phyloP scores from a whole-genome alignment of 805 yeast species.

The Nadsonia fulvescens region DNA sequence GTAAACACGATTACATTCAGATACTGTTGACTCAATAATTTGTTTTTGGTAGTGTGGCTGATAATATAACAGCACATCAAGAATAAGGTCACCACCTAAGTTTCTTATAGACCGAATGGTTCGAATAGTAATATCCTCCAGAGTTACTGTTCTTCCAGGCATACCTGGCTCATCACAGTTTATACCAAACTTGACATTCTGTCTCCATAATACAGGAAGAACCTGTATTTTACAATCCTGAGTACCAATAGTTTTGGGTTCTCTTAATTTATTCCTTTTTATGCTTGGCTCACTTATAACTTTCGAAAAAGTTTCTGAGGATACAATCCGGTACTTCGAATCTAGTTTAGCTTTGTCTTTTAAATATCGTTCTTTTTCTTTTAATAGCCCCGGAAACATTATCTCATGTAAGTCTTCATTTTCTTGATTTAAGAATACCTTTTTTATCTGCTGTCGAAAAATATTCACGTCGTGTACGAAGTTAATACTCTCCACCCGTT shows the following conservation, averaged over 20 bases:
- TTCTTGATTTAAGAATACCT: slow-evolving; percentile 4
- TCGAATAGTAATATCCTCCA: slow-evolving; percentile 53
- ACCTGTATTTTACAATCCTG: slow-evolving; percentile 47
- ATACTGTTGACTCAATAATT: slow-evolving; percentile 43
- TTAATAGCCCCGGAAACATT: too few species aligned
- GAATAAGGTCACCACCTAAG: slow-evolving; percentile 67
- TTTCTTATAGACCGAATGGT: slow-evolving; percentile 57
- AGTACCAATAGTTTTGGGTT: too few species aligned
- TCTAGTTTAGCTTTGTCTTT: slow-evolving; percentile 1
- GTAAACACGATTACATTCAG: slow-evolving; percentile 47
- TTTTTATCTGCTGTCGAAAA: slow-evolving; percentile 19
- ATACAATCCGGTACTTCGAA: slow-evolving; percentile 1
- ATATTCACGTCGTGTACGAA: slow-evolving; percentile 71
- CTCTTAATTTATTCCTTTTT: too few species aligned
- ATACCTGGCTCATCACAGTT: slow-evolving; percentile 6
- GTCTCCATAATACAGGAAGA: slow-evolving; percentile 85
- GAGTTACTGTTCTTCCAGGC: slow-evolving; percentile 16
- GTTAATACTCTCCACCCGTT: slow-evolving; percentile 60
- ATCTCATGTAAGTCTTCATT: too few species aligned
- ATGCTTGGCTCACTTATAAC: too few species aligned
- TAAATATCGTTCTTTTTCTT: too few species aligned
- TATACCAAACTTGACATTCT: slow-evolving; percentile 23
- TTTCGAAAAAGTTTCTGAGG: slow-evolving; percentile 2
- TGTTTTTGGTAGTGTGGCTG: slow-evolving; percentile 49
- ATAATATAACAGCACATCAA: slow-evolving; percentile 61